Percentiles rank a stretch among this genome's conserved stretches.
Evolutionary conservation across 2,329 filamentous ascomycete genomes (phyloP).

Genomic region (Tolypocladium tundrense): DNA sequence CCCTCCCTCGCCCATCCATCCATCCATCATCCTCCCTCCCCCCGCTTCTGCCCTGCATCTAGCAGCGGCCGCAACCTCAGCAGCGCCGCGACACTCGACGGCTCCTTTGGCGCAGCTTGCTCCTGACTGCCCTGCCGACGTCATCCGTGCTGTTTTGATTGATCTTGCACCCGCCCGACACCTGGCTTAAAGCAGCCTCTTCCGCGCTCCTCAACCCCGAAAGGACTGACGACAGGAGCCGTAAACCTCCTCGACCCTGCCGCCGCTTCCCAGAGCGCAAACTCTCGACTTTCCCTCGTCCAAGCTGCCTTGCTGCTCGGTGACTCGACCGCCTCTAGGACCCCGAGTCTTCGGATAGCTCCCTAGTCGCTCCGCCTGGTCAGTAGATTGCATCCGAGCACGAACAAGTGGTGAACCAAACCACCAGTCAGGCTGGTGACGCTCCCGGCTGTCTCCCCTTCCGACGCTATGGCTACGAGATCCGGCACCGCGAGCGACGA

Average conservation of each 20-base stretch:
- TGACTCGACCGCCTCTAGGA: background rate
- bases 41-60: background rate
- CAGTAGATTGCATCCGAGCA: background rate
- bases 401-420: background rate
- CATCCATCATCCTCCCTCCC: background rate
- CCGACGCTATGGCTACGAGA: slow-evolving; percentile 8
- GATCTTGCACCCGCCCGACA: background rate
- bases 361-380: background rate
- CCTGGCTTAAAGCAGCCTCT: background rate
- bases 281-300: background rate
- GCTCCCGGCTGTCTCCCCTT: slow-evolving; percentile 8
- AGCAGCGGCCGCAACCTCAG: background rate
- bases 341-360: background rate
- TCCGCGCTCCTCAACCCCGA: background rate
- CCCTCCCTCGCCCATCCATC: background rate
- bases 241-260: background rate
- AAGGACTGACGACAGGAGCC: background rate
- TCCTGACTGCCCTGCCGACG: background rate
- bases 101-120: background rate
- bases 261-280: background rate
- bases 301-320: background rate
- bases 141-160: background rate
- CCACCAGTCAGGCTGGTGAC: slow-evolving; percentile 1
- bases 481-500: slow-evolving; percentile 17
- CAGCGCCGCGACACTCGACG: background rate